Evolutionary conservation across 331 rosid genomes (phyloP).

Genomic region (Malus hybrid): DNA sequence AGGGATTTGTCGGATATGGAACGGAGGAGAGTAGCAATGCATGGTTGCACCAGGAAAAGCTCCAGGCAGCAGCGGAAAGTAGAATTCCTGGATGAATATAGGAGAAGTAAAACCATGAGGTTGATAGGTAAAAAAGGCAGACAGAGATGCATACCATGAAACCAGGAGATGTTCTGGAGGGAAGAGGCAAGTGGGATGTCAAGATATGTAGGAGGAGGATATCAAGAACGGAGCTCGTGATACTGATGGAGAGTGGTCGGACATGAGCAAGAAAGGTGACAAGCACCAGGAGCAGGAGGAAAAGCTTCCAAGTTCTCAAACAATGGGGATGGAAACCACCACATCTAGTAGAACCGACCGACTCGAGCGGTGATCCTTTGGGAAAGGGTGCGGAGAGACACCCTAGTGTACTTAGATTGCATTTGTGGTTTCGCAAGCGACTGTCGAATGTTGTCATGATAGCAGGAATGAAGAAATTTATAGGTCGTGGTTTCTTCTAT

Average conservation of each 20-base stretch:
- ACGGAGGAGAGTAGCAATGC: slow-evolving; percentile 18
- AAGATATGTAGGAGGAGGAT: slow-evolving; percentile 14
- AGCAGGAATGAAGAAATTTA: neutral
- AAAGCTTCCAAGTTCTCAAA: neutral
- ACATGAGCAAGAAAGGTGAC: slow-evolving; percentile 7
- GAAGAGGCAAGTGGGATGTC: slow-evolving; percentile 4
- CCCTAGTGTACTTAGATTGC: neutral
- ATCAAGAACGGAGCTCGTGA: slow-evolving; percentile 16
- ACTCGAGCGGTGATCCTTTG: neutral
- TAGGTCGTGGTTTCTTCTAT: too few species aligned
- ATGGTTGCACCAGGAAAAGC: neutral
- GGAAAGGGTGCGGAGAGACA: neutral
- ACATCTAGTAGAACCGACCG: neutral
- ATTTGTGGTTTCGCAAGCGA: neutral
- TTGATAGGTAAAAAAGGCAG: too few species aligned
- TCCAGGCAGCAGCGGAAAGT: neutral
- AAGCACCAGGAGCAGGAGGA: neutral
- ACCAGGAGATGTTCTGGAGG: slow-evolving; percentile 29
- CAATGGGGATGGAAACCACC: neutral
- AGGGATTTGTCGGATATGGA: slow-evolving; percentile 10
- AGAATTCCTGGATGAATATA: slow-evolving; percentile 5
- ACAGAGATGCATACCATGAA: neutral
- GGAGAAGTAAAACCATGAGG: neutral
- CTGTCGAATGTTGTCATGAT: neutral
- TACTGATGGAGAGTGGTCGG: slow-evolving; percentile 24